Conservation (phyloP, 441 rosid genomes). For the Raphanus hybrid region DNA sequence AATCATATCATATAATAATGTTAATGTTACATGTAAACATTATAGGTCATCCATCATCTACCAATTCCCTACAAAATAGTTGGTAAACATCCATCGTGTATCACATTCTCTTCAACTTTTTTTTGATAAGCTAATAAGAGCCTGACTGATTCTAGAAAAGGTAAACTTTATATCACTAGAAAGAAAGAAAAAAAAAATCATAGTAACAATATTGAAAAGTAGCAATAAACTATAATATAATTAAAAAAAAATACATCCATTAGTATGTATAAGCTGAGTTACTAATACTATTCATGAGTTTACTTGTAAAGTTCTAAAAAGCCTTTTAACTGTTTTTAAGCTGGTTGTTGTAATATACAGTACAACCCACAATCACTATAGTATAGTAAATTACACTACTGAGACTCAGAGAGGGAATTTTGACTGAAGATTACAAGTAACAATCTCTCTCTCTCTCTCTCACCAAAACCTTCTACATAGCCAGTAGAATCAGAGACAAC, state of each 20-base stretch:
- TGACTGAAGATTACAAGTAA: constrained; percentile 1
- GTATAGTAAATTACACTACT: no score
- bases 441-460: background rate
- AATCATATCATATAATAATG: constrained; percentile 15
- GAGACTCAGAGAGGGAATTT: no score
- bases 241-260: background rate
- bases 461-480: constrained; percentile 4
- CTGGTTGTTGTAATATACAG: background rate
- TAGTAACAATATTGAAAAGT: background rate
- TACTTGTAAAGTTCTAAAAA: background rate
- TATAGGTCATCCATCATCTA: constrained; percentile 10
- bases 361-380: no score
- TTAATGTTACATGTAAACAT: background rate
- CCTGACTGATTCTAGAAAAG: background rate
- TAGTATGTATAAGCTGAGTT: background rate
- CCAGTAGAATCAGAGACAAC: constrained; percentile 6
- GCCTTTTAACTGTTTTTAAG: background rate
- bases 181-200: background rate
- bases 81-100: background rate
- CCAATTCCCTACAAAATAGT: constrained; percentile 22
- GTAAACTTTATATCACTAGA: background rate
- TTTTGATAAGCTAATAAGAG: background rate
- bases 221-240: background rate
- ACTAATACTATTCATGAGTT: background rate
- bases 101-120: constrained; percentile 3